Evolutionary conservation across 148 eudicot species (phyloP).

Genomic region (Rhododendron molle): DNA sequence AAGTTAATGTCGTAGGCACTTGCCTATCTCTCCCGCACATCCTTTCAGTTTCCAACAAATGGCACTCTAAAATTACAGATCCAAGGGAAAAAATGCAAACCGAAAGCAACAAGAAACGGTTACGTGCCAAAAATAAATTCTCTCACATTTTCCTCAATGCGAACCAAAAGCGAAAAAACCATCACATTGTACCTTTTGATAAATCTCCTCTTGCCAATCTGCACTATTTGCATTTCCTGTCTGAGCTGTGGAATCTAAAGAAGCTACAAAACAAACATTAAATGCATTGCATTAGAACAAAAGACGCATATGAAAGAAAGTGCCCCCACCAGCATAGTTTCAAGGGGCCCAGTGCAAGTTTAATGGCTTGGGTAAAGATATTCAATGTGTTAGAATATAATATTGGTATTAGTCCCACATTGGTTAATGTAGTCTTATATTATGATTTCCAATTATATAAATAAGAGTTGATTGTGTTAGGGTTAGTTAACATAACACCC

Average conservation of each 20-base stretch:
- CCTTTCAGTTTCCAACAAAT: neutral
- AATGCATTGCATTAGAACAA: neutral
- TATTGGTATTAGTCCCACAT: no score
- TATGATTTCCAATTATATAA: no score
- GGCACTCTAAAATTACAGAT: neutral
- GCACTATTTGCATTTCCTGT: slow-evolving; percentile 52
- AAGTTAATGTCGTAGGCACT: neutral
- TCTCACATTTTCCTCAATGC: neutral
- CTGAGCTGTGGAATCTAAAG: slow-evolving; percentile 82
- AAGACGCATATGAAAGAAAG: neutral
- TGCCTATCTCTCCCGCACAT: neutral
- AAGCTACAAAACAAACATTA: slow-evolving; percentile 39
- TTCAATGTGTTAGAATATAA: no score
- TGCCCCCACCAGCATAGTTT: neutral
- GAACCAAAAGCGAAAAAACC: neutral
- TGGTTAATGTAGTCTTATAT: no score
- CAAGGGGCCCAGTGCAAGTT: neutral
- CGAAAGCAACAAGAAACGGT: neutral
- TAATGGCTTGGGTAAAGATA: neutral
- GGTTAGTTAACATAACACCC: no score
- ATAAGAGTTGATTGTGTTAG: no score
- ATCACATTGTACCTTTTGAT: slow-evolving; percentile 63
- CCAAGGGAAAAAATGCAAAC: neutral
- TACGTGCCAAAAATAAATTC: neutral
- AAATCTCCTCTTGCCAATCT: slow-evolving; percentile 94